These are phyloP conservation scores for Leccinum longicurvipes DNA, from an alignment of 768 basidiomycete genomes.

Conservation along the genomic window DNA sequence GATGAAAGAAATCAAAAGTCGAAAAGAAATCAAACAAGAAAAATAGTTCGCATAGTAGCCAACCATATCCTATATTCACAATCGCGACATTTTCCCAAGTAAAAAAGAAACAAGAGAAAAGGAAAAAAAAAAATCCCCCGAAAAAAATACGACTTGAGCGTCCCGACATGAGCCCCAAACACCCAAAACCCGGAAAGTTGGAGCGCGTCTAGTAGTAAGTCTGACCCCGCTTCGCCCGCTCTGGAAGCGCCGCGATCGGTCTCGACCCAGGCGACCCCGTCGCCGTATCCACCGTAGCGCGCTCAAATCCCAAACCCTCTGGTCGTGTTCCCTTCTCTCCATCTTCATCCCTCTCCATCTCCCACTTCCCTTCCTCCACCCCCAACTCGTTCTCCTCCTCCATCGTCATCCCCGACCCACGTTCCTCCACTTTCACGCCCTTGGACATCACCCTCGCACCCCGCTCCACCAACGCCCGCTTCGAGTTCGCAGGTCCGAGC, in stretches of 20 bases:
- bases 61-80: no score
- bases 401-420: neutral
- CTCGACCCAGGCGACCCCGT: slow-evolving; percentile 21
- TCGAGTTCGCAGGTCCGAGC: slow-evolving; percentile 56
- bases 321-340: neutral
- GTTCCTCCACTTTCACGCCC: slow-evolving; percentile 4
- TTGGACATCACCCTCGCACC: slow-evolving; percentile 7
- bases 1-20: no score
- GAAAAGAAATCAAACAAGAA: no score
- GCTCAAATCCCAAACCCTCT: neutral
- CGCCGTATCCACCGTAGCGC: slow-evolving; percentile 15
- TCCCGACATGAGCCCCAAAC: neutral
- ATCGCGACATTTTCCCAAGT: no score
- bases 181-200: neutral
- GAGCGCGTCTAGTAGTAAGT: neutral
- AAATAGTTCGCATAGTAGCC: no score
- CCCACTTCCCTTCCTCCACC: neutral
- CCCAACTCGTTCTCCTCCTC: neutral
- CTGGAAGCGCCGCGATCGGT: slow-evolving; percentile 29
- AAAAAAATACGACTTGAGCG: neutral
- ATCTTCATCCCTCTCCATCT: neutral
- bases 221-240: slow-evolving; percentile 26
- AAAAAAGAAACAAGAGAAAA: no score
- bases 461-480: slow-evolving; percentile 46
- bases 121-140: neutral